Base-by-base conservation (phyloP, 2,329 filamentous ascomycete genomes). In the Cladosporium austrohemisphaericum region DNA sequence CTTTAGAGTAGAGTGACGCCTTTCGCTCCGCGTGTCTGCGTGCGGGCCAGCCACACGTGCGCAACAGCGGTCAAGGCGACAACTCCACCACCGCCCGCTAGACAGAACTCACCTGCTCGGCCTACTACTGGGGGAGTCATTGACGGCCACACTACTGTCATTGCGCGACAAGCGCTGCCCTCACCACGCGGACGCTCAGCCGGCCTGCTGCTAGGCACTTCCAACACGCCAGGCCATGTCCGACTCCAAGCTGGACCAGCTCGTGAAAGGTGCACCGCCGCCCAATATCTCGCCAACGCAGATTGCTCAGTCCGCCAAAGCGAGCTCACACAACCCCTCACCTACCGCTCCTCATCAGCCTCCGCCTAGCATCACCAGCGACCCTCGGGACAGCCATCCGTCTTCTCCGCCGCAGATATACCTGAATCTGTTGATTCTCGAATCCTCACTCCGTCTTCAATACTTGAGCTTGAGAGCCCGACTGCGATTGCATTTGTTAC, bases 321-420 rank as follows among this genome's bases (percentile, higher is more conserved):
- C 59, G 5, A 41, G 53, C 51, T 47, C 50, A 55, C 62, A 22
- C 63, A 62, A 25, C 71, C 32, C 44, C 13, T 56, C 47, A 65
- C 50, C 62, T 60, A 62, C 68, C 63, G 46, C 59, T n/a, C 57
- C 64, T 54, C 56, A 51, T 57, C 58, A 66, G 19, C 55, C 54
- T 59, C 71, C 54, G 67, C 74, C 55, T 59, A 72, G 56, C 57
- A 72, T 59, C 61, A 66, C 73, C 50, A 68, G 71, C 50, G 89
- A 94, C 65, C 88, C 89, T 22, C 79, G 92, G 55, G 84, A 83
- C 60, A 83, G 85, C 54, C 82, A 92, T 13, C 91, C 91, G n/a
- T 92, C 87, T 64, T 89, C 88, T 13, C 91, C 91, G 37, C 88
- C 89, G 48, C 93, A 95, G 76, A 96, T 98, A 65, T 98, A 98